These are phyloP conservation scores for Neonectria magnoliae DNA, from an alignment of 2,329 filamentous ascomycete genomes.

Conservation along the genomic window DNA sequence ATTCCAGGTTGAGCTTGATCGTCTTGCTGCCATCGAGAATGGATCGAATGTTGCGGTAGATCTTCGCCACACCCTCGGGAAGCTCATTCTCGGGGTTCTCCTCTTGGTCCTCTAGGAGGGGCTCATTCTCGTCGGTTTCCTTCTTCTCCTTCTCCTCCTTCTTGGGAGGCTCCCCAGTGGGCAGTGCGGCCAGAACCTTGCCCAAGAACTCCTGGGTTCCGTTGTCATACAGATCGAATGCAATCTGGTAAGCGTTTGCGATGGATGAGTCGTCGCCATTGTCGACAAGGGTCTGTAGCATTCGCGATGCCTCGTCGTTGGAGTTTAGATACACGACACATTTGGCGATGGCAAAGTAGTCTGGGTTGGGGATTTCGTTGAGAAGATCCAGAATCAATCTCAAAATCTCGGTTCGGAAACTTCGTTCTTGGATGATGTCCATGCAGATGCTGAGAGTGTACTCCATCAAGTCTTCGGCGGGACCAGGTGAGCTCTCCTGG, in stretches of 20 bases:
- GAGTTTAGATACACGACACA: conserved; percentile 97
- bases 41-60: conserved; percentile 71
- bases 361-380: conserved; percentile 89
- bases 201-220: conserved; percentile 96
- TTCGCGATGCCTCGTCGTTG: conserved; percentile 86
- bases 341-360: conserved; percentile 98
- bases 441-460: conserved; percentile 96
- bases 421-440: conserved; percentile 95
- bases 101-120: conserved; percentile 60
- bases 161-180: conserved; percentile 60
- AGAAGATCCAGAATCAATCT: conserved; percentile 94
- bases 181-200: conserved; percentile 86
- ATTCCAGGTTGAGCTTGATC: conserved; percentile 94
- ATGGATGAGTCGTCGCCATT: conserved; percentile 81
- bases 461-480: conserved; percentile 93
- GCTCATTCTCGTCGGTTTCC: conserved; percentile 56
- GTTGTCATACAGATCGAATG: conserved; percentile 98
- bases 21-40: conserved; percentile 90
- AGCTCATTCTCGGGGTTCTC: conserved; percentile 65
- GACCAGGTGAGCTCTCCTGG: conserved; percentile 61
- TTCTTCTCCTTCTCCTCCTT: conserved; percentile 57
- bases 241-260: conserved; percentile 94
- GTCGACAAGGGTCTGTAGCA: conserved; percentile 83
- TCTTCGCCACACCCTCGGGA: conserved; percentile 63
- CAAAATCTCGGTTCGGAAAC: conserved; percentile 84